phyloP scores from a whole-genome alignment of 371 early-diverging fungal species.

The Saksenaea vasiformis region DNA sequence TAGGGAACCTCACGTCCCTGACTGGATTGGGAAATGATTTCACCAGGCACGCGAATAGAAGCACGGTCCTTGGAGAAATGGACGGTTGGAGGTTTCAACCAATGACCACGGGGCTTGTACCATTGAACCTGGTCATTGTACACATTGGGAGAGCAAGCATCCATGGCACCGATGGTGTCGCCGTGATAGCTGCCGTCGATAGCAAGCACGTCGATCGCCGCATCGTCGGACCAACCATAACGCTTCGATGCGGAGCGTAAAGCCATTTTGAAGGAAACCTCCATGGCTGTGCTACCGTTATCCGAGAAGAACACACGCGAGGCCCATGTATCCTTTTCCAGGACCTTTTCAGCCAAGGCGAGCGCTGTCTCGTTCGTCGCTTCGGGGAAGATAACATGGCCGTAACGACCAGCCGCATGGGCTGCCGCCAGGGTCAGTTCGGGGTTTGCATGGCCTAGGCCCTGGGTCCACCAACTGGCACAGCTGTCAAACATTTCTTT shows the following conservation, averaged over 20 bases:
- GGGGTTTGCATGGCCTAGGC: conserved; percentile 76
- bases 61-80: conserved; percentile 61
- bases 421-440: conserved; percentile 65
- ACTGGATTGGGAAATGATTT: conserved; percentile 12
- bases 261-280: conserved; percentile 86
- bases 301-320: conserved; percentile 80
- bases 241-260: conserved; percentile 52
- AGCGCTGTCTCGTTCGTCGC: conserved; percentile 74
- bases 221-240: conserved; percentile 38
- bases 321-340: conserved; percentile 73
- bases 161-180: conserved; percentile 87
- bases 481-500: conserved; percentile 73
- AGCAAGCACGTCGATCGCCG: conserved; percentile 64
- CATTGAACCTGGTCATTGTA: conserved; percentile 79
- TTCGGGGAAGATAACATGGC: conserved; percentile 86
- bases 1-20: conserved; percentile 21
- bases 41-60: conserved; percentile 44
- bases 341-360: conserved; percentile 61
- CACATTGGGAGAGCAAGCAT: conserved; percentile 74
- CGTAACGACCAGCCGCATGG: conserved; percentile 77
- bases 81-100: conserved; percentile 77
- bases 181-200: conserved; percentile 84
- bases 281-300: conserved; percentile 81
- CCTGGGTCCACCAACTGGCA: conserved; percentile 89
- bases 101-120: conserved; percentile 76